Base-by-base conservation (phyloP, 2,329 filamentous ascomycete species). In the Blastomyces gilchristii region DNA sequence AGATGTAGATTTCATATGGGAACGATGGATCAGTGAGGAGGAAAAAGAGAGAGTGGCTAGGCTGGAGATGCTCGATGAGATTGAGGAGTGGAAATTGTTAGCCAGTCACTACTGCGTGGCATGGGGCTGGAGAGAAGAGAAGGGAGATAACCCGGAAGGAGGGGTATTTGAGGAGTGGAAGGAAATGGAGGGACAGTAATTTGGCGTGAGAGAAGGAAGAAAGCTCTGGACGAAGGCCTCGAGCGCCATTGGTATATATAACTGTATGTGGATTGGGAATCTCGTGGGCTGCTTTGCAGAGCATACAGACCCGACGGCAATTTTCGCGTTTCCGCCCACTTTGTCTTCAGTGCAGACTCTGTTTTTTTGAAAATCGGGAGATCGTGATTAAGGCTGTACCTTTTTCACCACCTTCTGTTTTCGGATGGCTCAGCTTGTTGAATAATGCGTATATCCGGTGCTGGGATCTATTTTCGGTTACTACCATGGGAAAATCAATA, bases 71-170 rank as follows among this genome's bases (percentile, higher is more conserved):
- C 75, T 99, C 66, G 94, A 99, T 76, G 94, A 99, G 76, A 83
- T 97, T 31, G 94, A 99, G 76, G 94, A 99, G 77, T 96, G 94
- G 88, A 82, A 87, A 70, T 76, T 99, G 68, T 76, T 99, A 69
- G 90, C 91, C 0, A 85, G 83, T 67, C 94, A 99, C 79, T 99
- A 99, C 71, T 86, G 92, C 67, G 83, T 99, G 53, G 87, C 86
- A 3, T 97, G 93, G 93, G 94, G 87, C 0, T 95, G 89, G 84
- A 86, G 84, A 68, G 85, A 86, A 41, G 28, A 28, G 43, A 62
- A 60, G 68, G 84, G 84, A 34, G 73, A 70, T 7, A 62, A 64
- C 2, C 65, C 68, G 31, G 62, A 41, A 6, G 56, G 60, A n/a
- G 56, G 54, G n/a, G 66, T 66, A 8, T 78, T 78, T 69, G 67